Conservation (phyloP, 2,329 filamentous ascomycete genomes). For the Gnomoniopsis smithogilvyi region DNA sequence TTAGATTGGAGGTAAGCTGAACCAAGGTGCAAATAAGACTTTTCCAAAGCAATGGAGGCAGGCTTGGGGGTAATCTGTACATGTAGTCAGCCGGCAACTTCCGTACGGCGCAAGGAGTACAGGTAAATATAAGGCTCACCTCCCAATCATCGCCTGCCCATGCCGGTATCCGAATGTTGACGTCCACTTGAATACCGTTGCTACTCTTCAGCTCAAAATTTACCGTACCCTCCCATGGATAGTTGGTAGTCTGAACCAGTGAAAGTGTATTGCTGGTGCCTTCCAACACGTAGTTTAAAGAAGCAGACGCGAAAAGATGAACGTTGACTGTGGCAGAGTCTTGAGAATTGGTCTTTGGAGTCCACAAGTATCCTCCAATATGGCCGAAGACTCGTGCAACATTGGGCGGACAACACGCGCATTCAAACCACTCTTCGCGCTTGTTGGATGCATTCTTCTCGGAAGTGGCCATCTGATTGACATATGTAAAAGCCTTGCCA, state of each 20-base stretch:
- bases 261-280: slow-evolving; percentile 28
- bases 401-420: slow-evolving; percentile 60
- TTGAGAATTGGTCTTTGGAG: slow-evolving; percentile 26
- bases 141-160: slow-evolving; percentile 41
- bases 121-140: not conserved
- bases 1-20: slow-evolving; percentile 36
- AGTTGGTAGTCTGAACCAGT: slow-evolving; percentile 48
- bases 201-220: slow-evolving; percentile 38
- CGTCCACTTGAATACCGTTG: slow-evolving; percentile 30
- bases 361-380: slow-evolving; percentile 55
- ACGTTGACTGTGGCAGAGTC: slow-evolving; percentile 37
- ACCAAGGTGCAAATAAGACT: slow-evolving; percentile 48
- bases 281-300: slow-evolving; percentile 35
- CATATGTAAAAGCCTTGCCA: slow-evolving; percentile 57
- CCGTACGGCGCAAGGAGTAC: not conserved
- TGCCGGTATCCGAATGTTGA: slow-evolving; percentile 51
- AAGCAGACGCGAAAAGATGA: slow-evolving; percentile 50
- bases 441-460: slow-evolving; percentile 43
- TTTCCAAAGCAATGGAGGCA: slow-evolving; percentile 15
- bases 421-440: slow-evolving; percentile 56
- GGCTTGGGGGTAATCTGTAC: slow-evolving; percentile 5
- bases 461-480: slow-evolving; percentile 57
- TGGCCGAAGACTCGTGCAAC: slow-evolving; percentile 51
- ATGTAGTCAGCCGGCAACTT: not conserved
- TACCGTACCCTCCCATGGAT: slow-evolving; percentile 54